Evolutionary conservation across 2,329 filamentous ascomycete species (phyloP), one percentile per base, ranked within the genome.

Genomic region (Paracorniculantispora psalliotae): DNA sequence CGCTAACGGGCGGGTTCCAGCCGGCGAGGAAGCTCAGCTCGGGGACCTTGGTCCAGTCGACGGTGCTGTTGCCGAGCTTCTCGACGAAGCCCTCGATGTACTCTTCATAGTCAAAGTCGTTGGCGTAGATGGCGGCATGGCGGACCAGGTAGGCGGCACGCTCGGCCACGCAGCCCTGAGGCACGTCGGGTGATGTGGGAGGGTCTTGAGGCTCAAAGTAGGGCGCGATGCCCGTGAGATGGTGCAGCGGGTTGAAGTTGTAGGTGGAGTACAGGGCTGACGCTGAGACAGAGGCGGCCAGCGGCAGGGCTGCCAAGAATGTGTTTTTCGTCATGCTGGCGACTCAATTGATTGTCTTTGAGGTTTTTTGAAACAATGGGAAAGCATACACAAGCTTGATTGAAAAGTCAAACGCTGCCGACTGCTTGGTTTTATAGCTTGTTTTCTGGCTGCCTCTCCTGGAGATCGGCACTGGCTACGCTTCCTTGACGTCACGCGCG

Each of bases 91-190:
- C 81, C 65, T 81, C 76, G 23, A 85, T 81, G 63, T 83, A 84
- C 41, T 75, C 73, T 62, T 84, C 80, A 51, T 79, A 83, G 65
- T 85, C 82, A 60, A 78, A 81, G 64, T 84, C 81, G 62, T 85
- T 85, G 63, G 80, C 79, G 64, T 83, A 84, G 59, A 85, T 84
- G 37, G 82, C 81, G 0, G 81, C 81, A 63, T 85, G 82, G n/a
- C 82, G 81, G 17, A 79, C 75, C 0, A 85, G 72, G 67, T 84
- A 85, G 2, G 81, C 79, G 0, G 81, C 81, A 28, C 77, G 75
- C 0, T 74, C 77, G 1, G 79, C 71, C 0, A 74, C 76, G 68
- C 82, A 85, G 10, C 80, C 77, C 59, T 77, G 75, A 0, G 81
- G 81, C 4, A 77, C 67, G 3, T 70, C 65, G 1, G 77, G 75